A percentile compares a stretch with the other conserved stretches of the same genome.
phyloP scores from a whole-genome alignment of 2,329 filamentous ascomycete species.

The Chlorencoelia australis region DNA sequence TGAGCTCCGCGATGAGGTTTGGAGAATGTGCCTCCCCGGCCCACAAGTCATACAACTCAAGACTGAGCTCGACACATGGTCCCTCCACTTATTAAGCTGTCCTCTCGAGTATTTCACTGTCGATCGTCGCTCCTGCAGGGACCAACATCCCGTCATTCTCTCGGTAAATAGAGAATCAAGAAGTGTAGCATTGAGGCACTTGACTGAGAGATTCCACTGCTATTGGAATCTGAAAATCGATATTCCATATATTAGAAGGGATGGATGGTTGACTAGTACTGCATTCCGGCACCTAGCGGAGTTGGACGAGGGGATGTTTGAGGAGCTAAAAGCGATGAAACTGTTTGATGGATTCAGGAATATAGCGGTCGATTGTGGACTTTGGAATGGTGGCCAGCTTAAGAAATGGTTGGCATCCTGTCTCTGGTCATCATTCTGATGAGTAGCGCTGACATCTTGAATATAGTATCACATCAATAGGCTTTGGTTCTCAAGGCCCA shows the following conservation, averaged over 20 bases:
- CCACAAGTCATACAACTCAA: neutral
- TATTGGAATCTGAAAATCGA: conserved; percentile 3
- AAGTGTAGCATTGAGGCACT: neutral
- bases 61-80: too few species aligned
- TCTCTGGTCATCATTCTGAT: neutral
- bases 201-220: conserved; percentile 1
- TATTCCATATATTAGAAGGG: neutral
- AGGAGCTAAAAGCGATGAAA: too few species aligned
- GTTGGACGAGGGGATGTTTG: too few species aligned
- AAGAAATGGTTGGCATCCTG: neutral
- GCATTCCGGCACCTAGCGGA: neutral
- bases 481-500: neutral
- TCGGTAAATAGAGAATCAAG: neutral
- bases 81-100: too few species aligned
- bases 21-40: neutral
- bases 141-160: neutral
- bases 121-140: neutral
- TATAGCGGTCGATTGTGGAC: neutral
- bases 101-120: too few species aligned
- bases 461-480: neutral
- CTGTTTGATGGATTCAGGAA: conserved; percentile 1
- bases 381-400: neutral
- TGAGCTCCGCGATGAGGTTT: conserved; percentile 1
- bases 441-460: neutral
- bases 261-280: neutral